A percentile compares a stretch with the other conserved stretches of the same genome.
These are phyloP conservation scores for Phytophthora pistaciae DNA, from an alignment of 352 stramenopile genomes.

Conservation along the genomic window DNA sequence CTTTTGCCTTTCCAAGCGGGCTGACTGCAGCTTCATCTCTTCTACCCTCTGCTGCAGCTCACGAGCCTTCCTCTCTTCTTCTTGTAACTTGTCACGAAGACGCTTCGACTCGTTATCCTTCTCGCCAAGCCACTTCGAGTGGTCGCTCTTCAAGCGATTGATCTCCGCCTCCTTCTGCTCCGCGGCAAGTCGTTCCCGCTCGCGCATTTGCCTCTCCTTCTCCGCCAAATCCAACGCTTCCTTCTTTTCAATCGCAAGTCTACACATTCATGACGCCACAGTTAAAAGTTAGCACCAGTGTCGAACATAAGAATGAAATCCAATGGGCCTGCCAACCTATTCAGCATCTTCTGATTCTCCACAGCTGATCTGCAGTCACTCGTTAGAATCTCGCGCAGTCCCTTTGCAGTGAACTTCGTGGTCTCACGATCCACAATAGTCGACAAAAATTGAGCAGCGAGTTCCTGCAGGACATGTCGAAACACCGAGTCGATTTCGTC, in stretches of 20 bases:
- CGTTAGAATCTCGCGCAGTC: slow-evolving; percentile 64
- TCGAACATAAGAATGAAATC: neutral
- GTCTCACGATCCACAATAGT: slow-evolving; percentile 44
- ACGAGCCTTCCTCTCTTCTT: slow-evolving; percentile 65
- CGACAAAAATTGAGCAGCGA: slow-evolving; percentile 68
- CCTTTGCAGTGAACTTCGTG: slow-evolving; percentile 55
- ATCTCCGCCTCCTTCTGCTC: slow-evolving; percentile 75
- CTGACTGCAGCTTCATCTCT: slow-evolving; percentile 55
- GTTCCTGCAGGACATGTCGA: slow-evolving; percentile 60
- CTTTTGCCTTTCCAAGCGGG: slow-evolving; percentile 55
- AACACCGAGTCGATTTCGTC: slow-evolving; percentile 75
- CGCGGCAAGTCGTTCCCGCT: slow-evolving; percentile 58
- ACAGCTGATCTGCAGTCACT: slow-evolving; percentile 65
- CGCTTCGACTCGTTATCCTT: slow-evolving; percentile 75
- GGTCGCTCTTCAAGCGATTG: slow-evolving; percentile 66
- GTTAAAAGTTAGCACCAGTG: slow-evolving; percentile 4
- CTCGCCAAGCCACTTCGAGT: slow-evolving; percentile 72
- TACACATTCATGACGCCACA: slow-evolving; percentile 18
- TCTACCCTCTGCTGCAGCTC: slow-evolving; percentile 67
- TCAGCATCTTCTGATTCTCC: slow-evolving; percentile 82
- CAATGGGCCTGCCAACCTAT: slow-evolving; percentile 48
- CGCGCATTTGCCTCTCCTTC: slow-evolving; percentile 66
- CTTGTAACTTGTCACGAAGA: slow-evolving; percentile 66
- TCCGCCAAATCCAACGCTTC: slow-evolving; percentile 63
- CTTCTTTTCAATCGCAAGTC: slow-evolving; percentile 74